Base-by-base conservation (phyloP, 495 filamentous ascomycete genomes). In the Penicillium crystallinum region DNA sequence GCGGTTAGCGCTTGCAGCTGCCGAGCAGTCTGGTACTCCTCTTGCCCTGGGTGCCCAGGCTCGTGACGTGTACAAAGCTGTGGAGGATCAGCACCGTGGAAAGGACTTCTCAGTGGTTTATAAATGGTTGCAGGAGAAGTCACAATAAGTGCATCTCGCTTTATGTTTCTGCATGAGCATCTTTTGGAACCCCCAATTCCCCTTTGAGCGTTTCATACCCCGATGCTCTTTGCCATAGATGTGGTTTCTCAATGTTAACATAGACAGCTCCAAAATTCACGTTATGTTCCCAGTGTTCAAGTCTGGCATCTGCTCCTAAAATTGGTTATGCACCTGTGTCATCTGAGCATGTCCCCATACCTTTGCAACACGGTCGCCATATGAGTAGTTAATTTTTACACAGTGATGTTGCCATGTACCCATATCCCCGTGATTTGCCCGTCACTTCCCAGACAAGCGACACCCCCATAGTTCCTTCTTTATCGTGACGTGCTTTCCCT, bases 31-130 rank as follows among this genome's bases (percentile, higher is more conserved):
- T 6, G 79, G 76, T 0, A 87, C 86, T 2, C 80, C 75, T 56
- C 68, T 93, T 2, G 81, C 79, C 41, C 68, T 95, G 30, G 88
- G 78, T 14, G 76, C 78, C 18, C 78, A 71, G 59, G 87, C 88
- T 0, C 74, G 68, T 21, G 76, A 81, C 17, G 83, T 93, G 3
- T 96, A 95, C 51, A 80, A 82, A 45, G 74, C 74, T 7, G 81
- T 85, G 23, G 71, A 83, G 52, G 60, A 65, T 17, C 71, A 77
- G 39, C 78, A 86, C 57, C 81, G 80, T 38, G 85, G 87, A 1
- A 84, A 85, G 58, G 90, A 96, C 63, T 95, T 95, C 63, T 90
- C 86, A 2, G 86, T 93, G 19, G 82, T 95, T 0, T 95, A 93
- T 61, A 80, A 84, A 58, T 91, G 84, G 74, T 49, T 93, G 46